Evolutionary conservation across 2,329 filamentous ascomycete species (phyloP).

Genomic region (Coniochaeta sp.): DNA sequence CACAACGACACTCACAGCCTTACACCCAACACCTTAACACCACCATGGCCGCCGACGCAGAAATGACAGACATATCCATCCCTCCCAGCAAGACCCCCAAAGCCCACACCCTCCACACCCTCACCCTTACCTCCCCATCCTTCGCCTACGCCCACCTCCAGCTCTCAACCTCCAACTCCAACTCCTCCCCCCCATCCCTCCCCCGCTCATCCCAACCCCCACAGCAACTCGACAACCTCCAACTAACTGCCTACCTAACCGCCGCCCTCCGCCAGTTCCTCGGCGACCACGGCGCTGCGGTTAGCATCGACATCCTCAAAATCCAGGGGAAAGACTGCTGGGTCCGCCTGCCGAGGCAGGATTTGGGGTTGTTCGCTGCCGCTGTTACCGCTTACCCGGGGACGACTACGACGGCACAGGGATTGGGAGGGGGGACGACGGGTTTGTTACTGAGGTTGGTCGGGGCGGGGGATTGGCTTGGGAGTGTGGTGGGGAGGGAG

Average conservation of each 20-base stretch:
- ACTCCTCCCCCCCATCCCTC: no score
- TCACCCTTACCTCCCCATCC: conserved; percentile 42
- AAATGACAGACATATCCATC: background rate
- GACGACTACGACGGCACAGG: no score
- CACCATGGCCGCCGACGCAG: background rate
- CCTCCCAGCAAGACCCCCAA: conserved; percentile 19
- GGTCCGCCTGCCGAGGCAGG: conserved; percentile 56
- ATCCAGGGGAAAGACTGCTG: conserved; percentile 49
- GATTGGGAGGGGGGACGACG: conserved; percentile 23
- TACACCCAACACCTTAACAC: background rate
- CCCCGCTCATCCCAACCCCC: background rate
- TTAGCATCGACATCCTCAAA: conserved; percentile 65
- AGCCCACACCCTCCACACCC: conserved; percentile 41
- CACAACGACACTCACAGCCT: background rate
- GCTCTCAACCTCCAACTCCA: conserved; percentile 34
- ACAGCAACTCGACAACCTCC: conserved; percentile 49
- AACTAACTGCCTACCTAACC: conserved; percentile 55
- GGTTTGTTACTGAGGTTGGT: conserved; percentile 25
- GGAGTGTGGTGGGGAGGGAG: conserved; percentile 45
- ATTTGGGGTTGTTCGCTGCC: conserved; percentile 53
- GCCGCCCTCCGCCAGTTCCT: conserved; percentile 62
- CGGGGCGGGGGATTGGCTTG: conserved; percentile 53
- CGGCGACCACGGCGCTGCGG: conserved; percentile 58
- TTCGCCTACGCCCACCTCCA: conserved; percentile 53
- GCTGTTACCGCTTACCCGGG: conserved; percentile 61